Evolutionary conservation across 768 basidiomycete species (phyloP).

Genomic region (Amanita rubescens): DNA sequence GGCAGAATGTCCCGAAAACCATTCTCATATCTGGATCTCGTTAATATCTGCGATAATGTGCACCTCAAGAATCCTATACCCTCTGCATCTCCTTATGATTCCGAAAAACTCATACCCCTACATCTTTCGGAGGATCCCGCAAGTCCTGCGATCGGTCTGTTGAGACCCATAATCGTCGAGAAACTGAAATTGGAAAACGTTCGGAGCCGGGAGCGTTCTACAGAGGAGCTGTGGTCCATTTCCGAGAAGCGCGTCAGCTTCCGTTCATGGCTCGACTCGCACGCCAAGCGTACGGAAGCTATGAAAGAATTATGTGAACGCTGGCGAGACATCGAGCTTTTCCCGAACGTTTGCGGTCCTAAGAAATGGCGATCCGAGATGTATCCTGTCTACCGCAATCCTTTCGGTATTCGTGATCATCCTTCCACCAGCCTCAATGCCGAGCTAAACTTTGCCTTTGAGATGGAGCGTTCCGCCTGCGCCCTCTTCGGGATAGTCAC

Average conservation of each 20-base stretch:
- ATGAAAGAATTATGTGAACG: conserved; percentile 64
- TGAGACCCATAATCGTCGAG: conserved; percentile 49
- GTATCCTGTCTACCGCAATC: conserved; percentile 70
- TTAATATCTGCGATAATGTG: conserved; percentile 70
- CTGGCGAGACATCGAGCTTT: conserved; percentile 64
- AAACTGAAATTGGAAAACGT: conserved; percentile 47
- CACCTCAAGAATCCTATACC: conserved; percentile 26
- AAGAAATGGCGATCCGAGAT: conserved; percentile 82
- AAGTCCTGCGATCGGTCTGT: conserved; percentile 53
- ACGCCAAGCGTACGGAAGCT: conserved; percentile 48
- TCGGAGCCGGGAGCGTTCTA: conserved; percentile 17
- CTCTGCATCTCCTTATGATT: conserved; percentile 22
- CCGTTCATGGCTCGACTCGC: conserved; percentile 42
- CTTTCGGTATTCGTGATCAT: conserved; percentile 53
- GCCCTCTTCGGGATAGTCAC: conserved; percentile 86
- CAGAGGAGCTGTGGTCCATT: conserved; percentile 35
- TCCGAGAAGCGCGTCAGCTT: conserved; percentile 37
- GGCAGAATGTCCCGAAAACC: neutral
- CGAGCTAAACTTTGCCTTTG: conserved; percentile 64
- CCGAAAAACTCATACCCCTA: conserved; percentile 47
- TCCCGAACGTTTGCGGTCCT: conserved; percentile 59
- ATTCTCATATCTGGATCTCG: conserved; percentile 52
- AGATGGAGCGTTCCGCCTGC: conserved; percentile 86
- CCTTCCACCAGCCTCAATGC: conserved; percentile 27
- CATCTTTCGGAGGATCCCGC: conserved; percentile 41